phyloP scores from a whole-genome alignment of 805 yeast genomes.

The Metschnikowia colocasiae region DNA sequence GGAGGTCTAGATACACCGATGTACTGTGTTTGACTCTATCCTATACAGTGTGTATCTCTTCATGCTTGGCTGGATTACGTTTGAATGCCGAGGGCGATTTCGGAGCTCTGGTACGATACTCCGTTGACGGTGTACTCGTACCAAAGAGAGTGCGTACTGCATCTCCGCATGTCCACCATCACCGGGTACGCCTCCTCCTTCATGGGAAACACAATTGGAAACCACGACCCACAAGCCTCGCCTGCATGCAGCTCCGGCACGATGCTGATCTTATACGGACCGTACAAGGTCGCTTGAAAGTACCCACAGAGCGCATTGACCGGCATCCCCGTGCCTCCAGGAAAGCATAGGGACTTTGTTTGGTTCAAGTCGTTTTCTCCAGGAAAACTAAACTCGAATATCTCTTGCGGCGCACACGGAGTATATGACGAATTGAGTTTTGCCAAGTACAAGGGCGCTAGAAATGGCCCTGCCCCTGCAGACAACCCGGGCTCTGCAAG shows the following conservation, averaged over 20 bases:
- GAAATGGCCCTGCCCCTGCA: neutral
- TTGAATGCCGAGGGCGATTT: neutral
- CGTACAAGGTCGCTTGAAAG: conserved; percentile 68
- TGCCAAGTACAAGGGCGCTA: conserved; percentile 16
- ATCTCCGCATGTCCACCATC: conserved; percentile 9
- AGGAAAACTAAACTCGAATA: conserved; percentile 67
- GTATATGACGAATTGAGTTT: conserved; percentile 16
- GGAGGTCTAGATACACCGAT: too few relatives aligned
- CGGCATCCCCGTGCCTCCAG: conserved; percentile 20
- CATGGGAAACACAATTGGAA: conserved; percentile 36
- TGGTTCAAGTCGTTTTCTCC: conserved; percentile 20
- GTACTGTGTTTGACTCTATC: too few relatives aligned
- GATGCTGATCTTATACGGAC: conserved; percentile 52
- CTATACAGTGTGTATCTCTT: too few relatives aligned
- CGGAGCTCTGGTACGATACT: neutral
- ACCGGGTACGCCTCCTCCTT: conserved; percentile 7
- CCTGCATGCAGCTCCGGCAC: conserved; percentile 7
- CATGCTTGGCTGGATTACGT: too few relatives aligned
- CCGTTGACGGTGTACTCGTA: conserved; percentile 16
- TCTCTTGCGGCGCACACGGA: conserved; percentile 40
- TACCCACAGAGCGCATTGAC: conserved; percentile 71
- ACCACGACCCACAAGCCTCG: conserved; percentile 36
- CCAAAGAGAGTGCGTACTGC: conserved; percentile 9
- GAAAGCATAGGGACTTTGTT: conserved; percentile 25
- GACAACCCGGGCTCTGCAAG: neutral